These are phyloP conservation scores for Gleditsia sinensis DNA, from an alignment of 306 rosid genomes.

Conservation along the genomic window DNA sequence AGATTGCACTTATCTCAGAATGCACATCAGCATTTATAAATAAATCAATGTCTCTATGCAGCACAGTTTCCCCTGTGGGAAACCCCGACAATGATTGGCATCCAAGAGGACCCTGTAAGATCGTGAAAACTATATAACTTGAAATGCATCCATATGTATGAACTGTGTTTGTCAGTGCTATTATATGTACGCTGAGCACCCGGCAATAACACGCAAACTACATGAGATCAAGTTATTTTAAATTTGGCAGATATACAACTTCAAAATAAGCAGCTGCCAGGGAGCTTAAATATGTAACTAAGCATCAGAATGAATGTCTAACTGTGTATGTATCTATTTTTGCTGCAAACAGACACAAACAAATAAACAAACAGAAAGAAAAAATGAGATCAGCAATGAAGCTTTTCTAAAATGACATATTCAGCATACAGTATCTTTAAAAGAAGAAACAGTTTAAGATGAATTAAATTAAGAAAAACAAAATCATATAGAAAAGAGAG, in stretches of 20 bases:
- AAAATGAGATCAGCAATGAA: slow-evolving; percentile 5
- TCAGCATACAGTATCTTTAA: slow-evolving; percentile 12
- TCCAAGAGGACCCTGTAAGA: slow-evolving; percentile 92
- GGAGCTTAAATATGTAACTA: background rate
- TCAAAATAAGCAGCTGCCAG: background rate
- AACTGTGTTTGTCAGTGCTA: background rate
- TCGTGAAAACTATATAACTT: slow-evolving; percentile 41
- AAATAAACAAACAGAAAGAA: slow-evolving; percentile 7
- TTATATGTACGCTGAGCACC: background rate
- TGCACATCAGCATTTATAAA: slow-evolving; percentile 62
- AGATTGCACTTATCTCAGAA: slow-evolving; percentile 73
- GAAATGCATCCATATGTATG: slow-evolving; percentile 21
- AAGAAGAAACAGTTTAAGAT: slow-evolving; percentile 19
- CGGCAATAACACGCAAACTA: slow-evolving; percentile 29
- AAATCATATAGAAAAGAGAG: slow-evolving; percentile 17
- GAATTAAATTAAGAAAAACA: slow-evolving; percentile 25
- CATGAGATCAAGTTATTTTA: slow-evolving; percentile 5
- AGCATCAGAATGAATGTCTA: background rate
- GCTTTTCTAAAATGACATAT: slow-evolving; percentile 19
- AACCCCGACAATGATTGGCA: slow-evolving; percentile 78
- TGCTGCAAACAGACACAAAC: background rate
- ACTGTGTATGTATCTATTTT: background rate
- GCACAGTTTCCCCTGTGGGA: slow-evolving; percentile 64
- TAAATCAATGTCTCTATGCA: slow-evolving; percentile 73
- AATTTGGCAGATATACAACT: background rate